Evolutionary conservation across 1,284 basidiomycete species (phyloP).

Genomic region (Dichomitus squalens): DNA sequence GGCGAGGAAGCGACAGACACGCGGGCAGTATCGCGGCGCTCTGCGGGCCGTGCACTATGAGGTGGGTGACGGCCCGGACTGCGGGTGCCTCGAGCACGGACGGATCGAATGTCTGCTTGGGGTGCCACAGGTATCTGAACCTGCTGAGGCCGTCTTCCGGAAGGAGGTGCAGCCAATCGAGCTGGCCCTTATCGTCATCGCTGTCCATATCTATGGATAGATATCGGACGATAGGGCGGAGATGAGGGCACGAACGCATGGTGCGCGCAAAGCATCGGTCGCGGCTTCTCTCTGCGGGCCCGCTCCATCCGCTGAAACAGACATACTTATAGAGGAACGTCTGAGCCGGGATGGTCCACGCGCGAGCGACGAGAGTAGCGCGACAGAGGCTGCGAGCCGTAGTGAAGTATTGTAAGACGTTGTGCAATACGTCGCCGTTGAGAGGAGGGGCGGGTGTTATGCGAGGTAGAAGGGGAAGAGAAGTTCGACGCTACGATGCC

Average conservation of each 20-base stretch:
- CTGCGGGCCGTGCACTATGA: not conserved
- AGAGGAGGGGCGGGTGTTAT: not conserved
- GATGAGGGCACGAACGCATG: not conserved
- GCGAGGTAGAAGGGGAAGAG: too few species aligned
- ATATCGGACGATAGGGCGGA: not conserved
- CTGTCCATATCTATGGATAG: not conserved
- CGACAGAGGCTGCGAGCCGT: not conserved
- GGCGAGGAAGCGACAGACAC: conserved; percentile 4
- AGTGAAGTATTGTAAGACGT: not conserved
- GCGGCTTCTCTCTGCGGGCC: not conserved
- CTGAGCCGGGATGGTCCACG: not conserved
- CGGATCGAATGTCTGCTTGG: not conserved
- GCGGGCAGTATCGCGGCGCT: not conserved
- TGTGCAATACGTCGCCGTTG: not conserved
- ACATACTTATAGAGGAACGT: not conserved
- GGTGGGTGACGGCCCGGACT: not conserved
- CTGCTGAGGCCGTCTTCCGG: not conserved
- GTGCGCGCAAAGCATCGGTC: not conserved
- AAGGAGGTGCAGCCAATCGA: conserved; percentile 3
- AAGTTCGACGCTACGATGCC: too few species aligned
- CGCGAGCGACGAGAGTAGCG: not conserved
- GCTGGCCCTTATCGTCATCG: not conserved
- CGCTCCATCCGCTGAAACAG: not conserved
- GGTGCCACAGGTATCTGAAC: conserved; percentile 1
- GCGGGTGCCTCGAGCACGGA: not conserved